Percentiles rank a stretch among this genome's conserved stretches.
Conservation (phyloP, 306 rosid genomes). For the Adenanthera pavonina region DNA sequence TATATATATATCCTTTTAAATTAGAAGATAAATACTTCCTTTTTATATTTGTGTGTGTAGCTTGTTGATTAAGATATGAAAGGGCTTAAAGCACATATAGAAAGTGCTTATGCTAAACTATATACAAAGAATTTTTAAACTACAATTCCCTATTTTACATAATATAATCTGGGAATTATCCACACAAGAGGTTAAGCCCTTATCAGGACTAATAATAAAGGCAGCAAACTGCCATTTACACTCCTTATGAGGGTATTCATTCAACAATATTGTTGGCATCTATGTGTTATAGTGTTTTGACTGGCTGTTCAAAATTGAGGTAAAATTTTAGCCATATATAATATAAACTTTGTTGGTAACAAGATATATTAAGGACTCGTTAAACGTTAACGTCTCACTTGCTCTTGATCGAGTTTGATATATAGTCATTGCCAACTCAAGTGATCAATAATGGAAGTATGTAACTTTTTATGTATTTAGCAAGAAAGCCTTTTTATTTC, state of each 20-base stretch:
- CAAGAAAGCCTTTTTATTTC: neutral
- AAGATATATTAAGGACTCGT: neutral
- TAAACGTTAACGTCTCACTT: conserved; percentile 16
- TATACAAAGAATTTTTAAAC: neutral
- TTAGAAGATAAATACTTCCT: neutral
- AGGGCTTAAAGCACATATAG: neutral
- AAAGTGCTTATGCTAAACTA: conserved; percentile 5
- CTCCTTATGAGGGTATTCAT: neutral
- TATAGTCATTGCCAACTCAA: conserved; percentile 43
- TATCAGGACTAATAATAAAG: neutral
- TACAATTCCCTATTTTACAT: neutral
- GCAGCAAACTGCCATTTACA: neutral
- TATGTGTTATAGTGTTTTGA: neutral
- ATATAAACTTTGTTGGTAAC: neutral
- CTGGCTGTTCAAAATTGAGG: neutral
- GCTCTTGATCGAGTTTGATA: conserved; percentile 36
- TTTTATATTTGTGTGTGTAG: neutral
- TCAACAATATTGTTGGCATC: neutral
- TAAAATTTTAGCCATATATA: neutral
- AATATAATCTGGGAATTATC: neutral
- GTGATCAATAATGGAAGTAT: neutral
- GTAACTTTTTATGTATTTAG: neutral
- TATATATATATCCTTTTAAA: neutral
- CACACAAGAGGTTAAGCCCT: neutral
- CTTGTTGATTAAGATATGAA: conserved; percentile 43